Percentiles rank a stretch among this genome's conserved stretches.
Evolutionary conservation across 139 green algal genomes (phyloP).

Genomic region (Tetraselmis striata): DNA sequence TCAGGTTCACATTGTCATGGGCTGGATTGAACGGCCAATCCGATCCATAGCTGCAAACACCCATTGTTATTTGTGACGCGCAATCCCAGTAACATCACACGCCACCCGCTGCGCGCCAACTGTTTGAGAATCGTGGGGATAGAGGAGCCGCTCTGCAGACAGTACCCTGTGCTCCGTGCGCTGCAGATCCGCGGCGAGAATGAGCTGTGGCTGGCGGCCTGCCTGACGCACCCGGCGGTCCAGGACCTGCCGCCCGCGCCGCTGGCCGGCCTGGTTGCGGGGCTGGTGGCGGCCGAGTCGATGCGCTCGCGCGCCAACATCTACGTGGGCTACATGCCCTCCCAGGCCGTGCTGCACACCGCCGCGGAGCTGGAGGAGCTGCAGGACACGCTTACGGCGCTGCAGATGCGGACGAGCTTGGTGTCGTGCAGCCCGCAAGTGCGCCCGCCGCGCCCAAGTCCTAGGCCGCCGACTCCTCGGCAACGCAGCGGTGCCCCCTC

Average conservation of each 20-base stretch:
- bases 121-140: too few species aligned
- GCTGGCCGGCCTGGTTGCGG: conserved; percentile 53
- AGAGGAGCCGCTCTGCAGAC: too few species aligned
- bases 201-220: conserved; percentile 83
- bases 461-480: too few species aligned
- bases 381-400: conserved; percentile 8
- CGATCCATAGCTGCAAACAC: too few species aligned
- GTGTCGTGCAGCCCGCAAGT: not conserved
- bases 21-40: too few species aligned
- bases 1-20: too few species aligned
- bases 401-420: not conserved
- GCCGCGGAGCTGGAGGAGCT: conserved; percentile 23
- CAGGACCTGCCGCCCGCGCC: conserved; percentile 39
- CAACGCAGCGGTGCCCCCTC: too few species aligned
- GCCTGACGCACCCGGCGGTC: conserved; percentile 52
- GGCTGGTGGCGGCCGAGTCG: conserved; percentile 48
- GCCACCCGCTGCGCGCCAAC: too few species aligned
- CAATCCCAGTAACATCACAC: too few species aligned
- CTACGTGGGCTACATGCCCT: conserved; percentile 39
- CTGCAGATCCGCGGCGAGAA: conserved; percentile 53
- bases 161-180: too few species aligned
- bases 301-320: conserved; percentile 20
- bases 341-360: not conserved
- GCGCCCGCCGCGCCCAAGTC: too few species aligned
- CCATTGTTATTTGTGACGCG: too few species aligned